Conservation (phyloP, 1,284 basidiomycete species). For the Melanopsichium pennsylvanicum region DNA sequence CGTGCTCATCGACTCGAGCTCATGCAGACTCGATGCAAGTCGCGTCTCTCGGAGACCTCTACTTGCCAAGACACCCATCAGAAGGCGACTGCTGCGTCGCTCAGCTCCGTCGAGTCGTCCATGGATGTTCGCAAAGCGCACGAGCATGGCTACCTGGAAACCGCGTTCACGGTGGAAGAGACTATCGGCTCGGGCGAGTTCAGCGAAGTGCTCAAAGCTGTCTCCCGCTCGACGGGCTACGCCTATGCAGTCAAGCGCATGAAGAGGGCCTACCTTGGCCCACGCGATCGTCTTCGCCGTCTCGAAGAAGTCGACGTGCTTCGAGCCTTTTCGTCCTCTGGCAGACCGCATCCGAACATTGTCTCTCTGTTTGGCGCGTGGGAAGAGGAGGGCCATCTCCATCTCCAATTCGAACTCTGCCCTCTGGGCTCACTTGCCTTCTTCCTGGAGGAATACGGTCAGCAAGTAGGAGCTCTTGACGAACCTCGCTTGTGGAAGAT, state of each 20-base stretch:
- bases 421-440: conserved; percentile 87
- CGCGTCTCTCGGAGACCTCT: conserved; percentile 33
- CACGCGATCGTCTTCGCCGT: conserved; percentile 82
- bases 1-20: conserved; percentile 43
- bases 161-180: conserved; percentile 78
- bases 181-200: conserved; percentile 92
- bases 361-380: conserved; percentile 93
- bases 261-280: conserved; percentile 85
- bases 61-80: conserved; percentile 38
- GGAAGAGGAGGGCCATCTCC: conserved; percentile 91
- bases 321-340: conserved; percentile 73
- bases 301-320: conserved; percentile 95
- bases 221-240: conserved; percentile 73
- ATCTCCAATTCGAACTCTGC: conserved; percentile 94
- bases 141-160: conserved; percentile 46
- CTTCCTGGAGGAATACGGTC: conserved; percentile 93
- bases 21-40: conserved; percentile 35
- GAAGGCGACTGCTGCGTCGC: conserved; percentile 9
- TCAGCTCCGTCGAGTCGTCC: conserved; percentile 4
- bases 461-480: conserved; percentile 80
- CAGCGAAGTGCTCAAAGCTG: conserved; percentile 90
- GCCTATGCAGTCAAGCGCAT: conserved; percentile 93
- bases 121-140: conserved; percentile 10
- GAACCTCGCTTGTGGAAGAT: conserved; percentile 98
- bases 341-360: conserved; percentile 68